Base-by-base conservation (phyloP, 768 basidiomycete species). In the Leccinum barrowsii region DNA sequence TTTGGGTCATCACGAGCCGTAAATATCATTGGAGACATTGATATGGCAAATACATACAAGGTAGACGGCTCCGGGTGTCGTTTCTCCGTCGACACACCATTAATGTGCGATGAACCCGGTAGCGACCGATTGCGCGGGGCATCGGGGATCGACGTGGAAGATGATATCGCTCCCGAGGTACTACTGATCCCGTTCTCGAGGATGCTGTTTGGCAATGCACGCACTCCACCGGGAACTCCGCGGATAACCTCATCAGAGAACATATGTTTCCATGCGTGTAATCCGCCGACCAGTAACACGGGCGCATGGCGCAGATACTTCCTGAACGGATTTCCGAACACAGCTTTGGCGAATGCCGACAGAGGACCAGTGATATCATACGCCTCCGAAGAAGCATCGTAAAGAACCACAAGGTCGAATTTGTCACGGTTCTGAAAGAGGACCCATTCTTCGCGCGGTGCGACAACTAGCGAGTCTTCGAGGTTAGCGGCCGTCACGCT, bases 331-430 rank as follows among this genome's bases (percentile, higher is more conserved):
- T 77, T 78, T 65, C 89, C 89, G 71, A 82, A 87, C 46, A 97
- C 90, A 2, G 86, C 81, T 10, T 82, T 78, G 55, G 86, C 77
- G 22, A 95, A 80, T 19, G 78, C 69, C 2, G 82, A 77, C n/a
- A 90, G 69, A 0, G 86, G 82, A 0, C 84, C 77, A 10, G 77
- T 76, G 19, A 75, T 70, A 2, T 79, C 81, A 53, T 84, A 79
- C 17, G 76, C 71, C 55, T 81, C 78, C 49, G 90, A 85, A 30
- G 77, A 71, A 52, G 80, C 66, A 71, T 98, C 95, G 71, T 94
- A 94, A 4, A 98, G 76, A 15, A 87, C 90, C 24, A 99, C 85
- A 21, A 95, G 73, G 63, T 97, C 94, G 69, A 91, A 96, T 64
- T 89, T 87, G 66, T 94, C 84, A 42, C 96, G 89, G 59, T 92